phyloP scores from a whole-genome alignment of 345 rosid genomes.

The Mallotus nudiflorus region DNA sequence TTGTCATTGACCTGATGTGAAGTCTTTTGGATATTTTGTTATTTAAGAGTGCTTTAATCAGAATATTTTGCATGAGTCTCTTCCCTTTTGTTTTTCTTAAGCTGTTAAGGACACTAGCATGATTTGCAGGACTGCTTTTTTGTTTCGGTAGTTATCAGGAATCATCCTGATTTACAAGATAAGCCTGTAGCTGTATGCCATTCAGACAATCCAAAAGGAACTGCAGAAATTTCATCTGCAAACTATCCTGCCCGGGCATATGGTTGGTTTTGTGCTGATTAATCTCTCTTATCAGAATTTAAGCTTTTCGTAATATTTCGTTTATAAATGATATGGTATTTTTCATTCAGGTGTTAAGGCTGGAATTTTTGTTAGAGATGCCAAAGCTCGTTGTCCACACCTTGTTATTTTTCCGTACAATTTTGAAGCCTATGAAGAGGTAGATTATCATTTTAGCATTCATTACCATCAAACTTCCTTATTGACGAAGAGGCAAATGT shows the following conservation, averaged over 20 bases:
- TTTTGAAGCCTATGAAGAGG: slow-evolving; percentile 90
- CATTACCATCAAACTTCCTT: no score
- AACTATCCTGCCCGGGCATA: slow-evolving; percentile 88
- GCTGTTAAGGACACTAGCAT: slow-evolving; percentile 23
- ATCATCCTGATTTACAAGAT: slow-evolving; percentile 63
- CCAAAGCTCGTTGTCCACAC: slow-evolving; percentile 85
- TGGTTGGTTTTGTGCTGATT: slow-evolving; percentile 53
- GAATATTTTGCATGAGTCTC: background rate
- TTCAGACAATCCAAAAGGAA: slow-evolving; percentile 89
- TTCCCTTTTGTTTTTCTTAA: background rate
- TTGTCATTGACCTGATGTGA: slow-evolving; percentile 17
- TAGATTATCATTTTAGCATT: slow-evolving; percentile 23
- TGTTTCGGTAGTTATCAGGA: slow-evolving; percentile 84
- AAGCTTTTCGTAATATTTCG: slow-evolving; percentile 10
- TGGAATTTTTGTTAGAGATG: slow-evolving; percentile 93
- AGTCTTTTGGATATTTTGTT: slow-evolving; percentile 6
- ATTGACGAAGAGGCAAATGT: background rate
- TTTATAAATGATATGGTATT: slow-evolving; percentile 12
- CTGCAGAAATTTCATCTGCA: slow-evolving; percentile 97
- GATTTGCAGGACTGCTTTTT: slow-evolving; percentile 87
- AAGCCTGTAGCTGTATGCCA: slow-evolving; percentile 93
- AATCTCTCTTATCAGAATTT: slow-evolving; percentile 20
- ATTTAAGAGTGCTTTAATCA: no score
- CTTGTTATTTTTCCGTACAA: slow-evolving; percentile 83
- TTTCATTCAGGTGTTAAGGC: slow-evolving; percentile 64